Conservation (phyloP, 1,284 basidiomycete species). For the Heterobasidion parviporum region DNA sequence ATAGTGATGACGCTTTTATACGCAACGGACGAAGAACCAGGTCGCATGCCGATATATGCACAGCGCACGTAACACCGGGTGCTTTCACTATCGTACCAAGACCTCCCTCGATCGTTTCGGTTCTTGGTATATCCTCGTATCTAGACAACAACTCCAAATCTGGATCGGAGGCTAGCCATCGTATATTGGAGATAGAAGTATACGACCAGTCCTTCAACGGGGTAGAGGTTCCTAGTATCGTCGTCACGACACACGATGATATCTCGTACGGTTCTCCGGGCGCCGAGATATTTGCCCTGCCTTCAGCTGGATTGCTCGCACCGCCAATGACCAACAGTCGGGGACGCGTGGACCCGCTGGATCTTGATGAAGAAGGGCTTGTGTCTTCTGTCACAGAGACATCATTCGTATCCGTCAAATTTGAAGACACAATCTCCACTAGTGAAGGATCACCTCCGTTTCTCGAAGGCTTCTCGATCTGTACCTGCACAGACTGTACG, state of each 20-base stretch:
- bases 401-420: neutral
- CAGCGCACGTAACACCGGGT: neutral
- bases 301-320: slow-evolving; percentile 7
- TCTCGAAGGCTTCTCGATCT: neutral
- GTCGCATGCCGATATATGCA: neutral
- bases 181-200: slow-evolving; percentile 11
- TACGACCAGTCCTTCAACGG: slow-evolving; percentile 10
- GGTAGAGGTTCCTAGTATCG: slow-evolving; percentile 10
- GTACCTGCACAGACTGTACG: neutral
- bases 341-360: slow-evolving; percentile 3
- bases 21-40: neutral
- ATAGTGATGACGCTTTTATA: slow-evolving; percentile 9
- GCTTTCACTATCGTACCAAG: neutral
- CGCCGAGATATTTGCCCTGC: neutral
- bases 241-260: slow-evolving; percentile 8
- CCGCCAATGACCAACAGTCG: slow-evolving; percentile 8
- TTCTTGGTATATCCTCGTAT: slow-evolving; percentile 5
- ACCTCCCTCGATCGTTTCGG: slow-evolving; percentile 8
- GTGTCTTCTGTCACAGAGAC: neutral
- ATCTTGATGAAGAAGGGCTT: neutral
- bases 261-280: neutral
- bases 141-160: neutral
- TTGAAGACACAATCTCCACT: neutral
- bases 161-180: neutral
- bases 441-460: neutral